Evolutionary conservation across 2,329 filamentous ascomycete genomes (phyloP).

Genomic region (Celoporthe dispersa): DNA sequence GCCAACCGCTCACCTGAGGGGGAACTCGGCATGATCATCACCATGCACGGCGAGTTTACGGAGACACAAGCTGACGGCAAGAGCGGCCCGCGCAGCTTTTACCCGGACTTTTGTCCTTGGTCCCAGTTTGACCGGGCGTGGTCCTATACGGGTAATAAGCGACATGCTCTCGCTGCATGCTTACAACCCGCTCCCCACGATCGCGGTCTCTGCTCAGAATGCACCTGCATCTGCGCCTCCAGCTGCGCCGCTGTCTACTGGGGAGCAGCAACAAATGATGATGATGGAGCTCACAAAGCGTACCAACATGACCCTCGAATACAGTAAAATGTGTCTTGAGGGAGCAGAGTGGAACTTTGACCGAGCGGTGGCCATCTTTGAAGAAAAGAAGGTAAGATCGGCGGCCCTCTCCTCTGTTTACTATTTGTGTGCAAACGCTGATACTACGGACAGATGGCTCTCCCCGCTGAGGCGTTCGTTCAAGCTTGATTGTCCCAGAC

Average conservation of each 20-base stretch:
- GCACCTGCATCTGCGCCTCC: conserved; percentile 34
- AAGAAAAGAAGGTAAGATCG: conserved; percentile 69
- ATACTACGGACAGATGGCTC: conserved; percentile 18
- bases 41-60: conserved; percentile 83
- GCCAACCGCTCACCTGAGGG: conserved; percentile 65
- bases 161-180: conserved; percentile 78
- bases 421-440: conserved; percentile 29
- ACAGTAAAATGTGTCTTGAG: conserved; percentile 78
- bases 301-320: conserved; percentile 80
- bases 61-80: conserved; percentile 66
- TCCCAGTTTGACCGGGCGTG: conserved; percentile 68
- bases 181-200: conserved; percentile 57
- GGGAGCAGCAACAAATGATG: conserved; percentile 68
- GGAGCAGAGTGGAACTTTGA: conserved; percentile 82
- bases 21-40: conserved; percentile 78
- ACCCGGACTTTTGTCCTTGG: conserved; percentile 81
- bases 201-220: conserved; percentile 39
- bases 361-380: conserved; percentile 74
- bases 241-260: conserved; percentile 38
- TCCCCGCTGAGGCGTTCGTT: conserved; percentile 27
- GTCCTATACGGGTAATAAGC: conserved; percentile 74
- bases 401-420: conserved; percentile 21
- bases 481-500: conserved; percentile 16
- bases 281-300: conserved; percentile 75
- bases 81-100: conserved; percentile 76